Base-by-base conservation (phyloP, 2,329 filamentous ascomycete species). In the Aureobasidium lini region DNA sequence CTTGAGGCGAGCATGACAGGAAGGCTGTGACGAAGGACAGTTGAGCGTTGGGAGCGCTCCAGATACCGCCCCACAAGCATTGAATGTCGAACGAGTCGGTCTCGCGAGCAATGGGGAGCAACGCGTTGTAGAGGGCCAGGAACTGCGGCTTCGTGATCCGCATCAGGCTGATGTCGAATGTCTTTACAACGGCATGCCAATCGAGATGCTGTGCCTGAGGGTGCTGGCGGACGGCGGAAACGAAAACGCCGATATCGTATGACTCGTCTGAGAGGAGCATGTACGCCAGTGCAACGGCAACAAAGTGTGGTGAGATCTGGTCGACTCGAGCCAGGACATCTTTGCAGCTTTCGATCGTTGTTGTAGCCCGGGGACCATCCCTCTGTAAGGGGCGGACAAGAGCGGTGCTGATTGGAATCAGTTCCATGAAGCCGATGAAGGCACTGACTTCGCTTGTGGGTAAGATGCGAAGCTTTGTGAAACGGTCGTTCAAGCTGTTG, bases 1-100 rank as follows among this genome's bases (percentile, higher is more conserved):
- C 84, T 31, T 89, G 83, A 0, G 87, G 81, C 11, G 82, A 83
- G 60, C 92, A 81, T 4, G 88, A 89, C 23, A 93, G 81, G 70
- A 93, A 96, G 16, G 91, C 91, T 63, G 88, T 87, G 57, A 97
- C 84, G 70, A 97, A 96, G n/a, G 92, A 95, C 37, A 99, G 77
- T 64, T 97, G 93, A 0, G 94, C 90, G 63, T 95, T 86, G 13
- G 88, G 83, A 65, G 95, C 84, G 63, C 87, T 84, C 93, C 95
- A 99, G 42, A 62, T 58, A 62, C 84, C 67, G 7, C 92, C 92
- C 92, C 94, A 97, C 23, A 99, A 78, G 40, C 81, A 82, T 71
- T 96, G 91, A 46, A 99, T 87, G 69, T 96, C 90, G 66, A 97
- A 85, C 29, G 77, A 77, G 15, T 81, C 76, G 49, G 83, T 77